Evolutionary conservation across 306 rosid species (phyloP).

Genomic region (Ceratonia siliqua): DNA sequence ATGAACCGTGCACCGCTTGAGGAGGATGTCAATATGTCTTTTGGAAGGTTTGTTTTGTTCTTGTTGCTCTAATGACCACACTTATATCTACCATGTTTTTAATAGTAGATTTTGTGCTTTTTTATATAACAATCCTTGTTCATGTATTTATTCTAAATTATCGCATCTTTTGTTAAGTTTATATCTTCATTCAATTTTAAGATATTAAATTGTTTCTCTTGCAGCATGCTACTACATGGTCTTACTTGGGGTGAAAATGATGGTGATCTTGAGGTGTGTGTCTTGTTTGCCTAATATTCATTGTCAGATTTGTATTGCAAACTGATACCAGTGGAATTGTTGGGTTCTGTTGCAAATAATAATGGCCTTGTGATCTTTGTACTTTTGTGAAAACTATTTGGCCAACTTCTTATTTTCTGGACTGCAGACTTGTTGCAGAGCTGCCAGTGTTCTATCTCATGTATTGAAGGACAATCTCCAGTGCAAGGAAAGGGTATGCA

Average conservation of each 20-base stretch:
- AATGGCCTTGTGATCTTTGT: neutral
- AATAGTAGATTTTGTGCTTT: neutral
- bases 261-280: constrained; percentile 85
- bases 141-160: constrained; percentile 10
- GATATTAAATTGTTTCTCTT: constrained; percentile 36
- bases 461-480: constrained; percentile 76
- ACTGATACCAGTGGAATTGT: constrained; percentile 18
- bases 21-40: constrained; percentile 91
- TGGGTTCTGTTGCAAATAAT: constrained; percentile 18
- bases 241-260: constrained; percentile 81
- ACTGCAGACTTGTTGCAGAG: constrained; percentile 88
- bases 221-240: constrained; percentile 88
- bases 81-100: constrained; percentile 1
- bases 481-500: constrained; percentile 92
- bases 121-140: constrained; percentile 1
- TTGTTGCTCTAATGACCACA: constrained; percentile 22
- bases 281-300: neutral
- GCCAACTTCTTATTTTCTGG: constrained; percentile 37
- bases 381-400: constrained; percentile 13
- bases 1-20: constrained; percentile 67
- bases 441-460: constrained; percentile 93
- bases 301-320: neutral
- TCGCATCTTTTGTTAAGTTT: constrained; percentile 21
- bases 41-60: constrained; percentile 80
- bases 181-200: constrained; percentile 27